Percentiles rank a stretch among this genome's conserved stretches.
Evolutionary conservation across 768 basidiomycete species (phyloP).

Genomic region (Antrodiella citrinella): DNA sequence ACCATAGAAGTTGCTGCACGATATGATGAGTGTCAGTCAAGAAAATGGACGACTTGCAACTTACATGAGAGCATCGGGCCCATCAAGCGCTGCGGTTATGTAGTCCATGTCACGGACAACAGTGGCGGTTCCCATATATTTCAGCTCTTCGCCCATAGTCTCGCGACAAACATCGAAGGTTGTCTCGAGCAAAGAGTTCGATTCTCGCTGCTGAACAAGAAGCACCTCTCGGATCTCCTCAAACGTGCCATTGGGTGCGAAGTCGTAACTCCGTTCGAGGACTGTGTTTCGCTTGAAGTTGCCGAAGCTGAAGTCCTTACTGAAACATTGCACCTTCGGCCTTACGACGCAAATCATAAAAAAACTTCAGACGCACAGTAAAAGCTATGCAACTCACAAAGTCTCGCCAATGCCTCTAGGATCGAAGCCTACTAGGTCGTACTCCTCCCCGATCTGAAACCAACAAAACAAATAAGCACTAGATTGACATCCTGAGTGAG

Average conservation of each 20-base stretch:
- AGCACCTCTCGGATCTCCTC: slow-evolving; percentile 15
- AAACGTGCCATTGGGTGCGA: slow-evolving; percentile 16
- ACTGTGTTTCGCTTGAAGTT: slow-evolving; percentile 20
- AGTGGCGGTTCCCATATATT: slow-evolving; percentile 24
- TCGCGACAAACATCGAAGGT: slow-evolving; percentile 20
- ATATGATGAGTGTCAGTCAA: not conserved
- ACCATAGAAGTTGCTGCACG: slow-evolving; percentile 22
- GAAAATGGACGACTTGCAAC: not conserved
- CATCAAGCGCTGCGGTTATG: slow-evolving; percentile 21
- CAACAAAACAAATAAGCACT: not conserved
- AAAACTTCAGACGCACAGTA: not conserved
- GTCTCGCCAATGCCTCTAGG: slow-evolving; percentile 25
- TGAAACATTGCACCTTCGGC: slow-evolving; percentile 21
- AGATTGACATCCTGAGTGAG: too few species aligned
- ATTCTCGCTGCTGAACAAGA: slow-evolving; percentile 14
- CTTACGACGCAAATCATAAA: slow-evolving; percentile 4
- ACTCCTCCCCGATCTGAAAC: slow-evolving; percentile 18
- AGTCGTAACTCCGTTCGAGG: slow-evolving; percentile 18
- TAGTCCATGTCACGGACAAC: slow-evolving; percentile 26
- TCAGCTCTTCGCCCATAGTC: slow-evolving; percentile 21
- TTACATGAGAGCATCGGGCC: slow-evolving; percentile 19
- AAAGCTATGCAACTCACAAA: slow-evolving; percentile 11
- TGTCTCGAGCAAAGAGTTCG: slow-evolving; percentile 16
- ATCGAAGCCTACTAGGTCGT: slow-evolving; percentile 23
- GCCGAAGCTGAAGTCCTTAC: slow-evolving; percentile 14